Percentiles rank a stretch among this genome's conserved stretches.
Conservation (phyloP, 2,329 filamentous ascomycete genomes). For the Cladosporium phlei region DNA sequence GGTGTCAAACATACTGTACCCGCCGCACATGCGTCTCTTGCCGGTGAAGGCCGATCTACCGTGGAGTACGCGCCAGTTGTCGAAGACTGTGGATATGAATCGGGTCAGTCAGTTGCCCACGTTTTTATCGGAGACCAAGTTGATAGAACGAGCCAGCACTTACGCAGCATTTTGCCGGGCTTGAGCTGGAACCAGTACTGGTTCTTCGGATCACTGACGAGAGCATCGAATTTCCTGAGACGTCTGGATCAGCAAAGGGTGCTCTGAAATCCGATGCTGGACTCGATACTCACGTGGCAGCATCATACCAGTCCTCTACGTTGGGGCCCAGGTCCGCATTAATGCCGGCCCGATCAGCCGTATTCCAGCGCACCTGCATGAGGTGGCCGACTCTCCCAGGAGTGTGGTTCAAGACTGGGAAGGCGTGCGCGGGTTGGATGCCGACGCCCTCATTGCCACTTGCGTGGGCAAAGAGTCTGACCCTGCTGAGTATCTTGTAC, state of each 20-base stretch:
- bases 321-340: constrained; percentile 46
- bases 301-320: constrained; percentile 65
- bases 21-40: constrained; percentile 81
- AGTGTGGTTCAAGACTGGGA: constrained; percentile 62
- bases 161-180: constrained; percentile 73
- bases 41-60: constrained; percentile 80
- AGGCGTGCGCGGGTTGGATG: constrained; percentile 65
- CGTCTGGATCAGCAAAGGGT: too few relatives aligned
- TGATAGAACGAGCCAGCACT: constrained; percentile 28
- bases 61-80: constrained; percentile 93
- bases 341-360: constrained; percentile 74
- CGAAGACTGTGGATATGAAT: constrained; percentile 62
- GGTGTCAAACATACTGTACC: constrained; percentile 63
- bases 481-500: constrained; percentile 54
- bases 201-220: constrained; percentile 60
- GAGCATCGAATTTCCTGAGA: constrained; percentile 63
- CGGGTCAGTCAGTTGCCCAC: constrained; percentile 6
- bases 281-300: constrained; percentile 51
- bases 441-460: constrained; percentile 81
- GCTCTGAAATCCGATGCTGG: too few relatives aligned
- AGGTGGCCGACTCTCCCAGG: constrained; percentile 39
- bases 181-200: constrained; percentile 77
- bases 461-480: constrained; percentile 69
- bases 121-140: not conserved
- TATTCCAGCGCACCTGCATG: constrained; percentile 83